Evolutionary conservation across 176 grass and related monocot species (phyloP).

Genomic region (Lolium rigidum): DNA sequence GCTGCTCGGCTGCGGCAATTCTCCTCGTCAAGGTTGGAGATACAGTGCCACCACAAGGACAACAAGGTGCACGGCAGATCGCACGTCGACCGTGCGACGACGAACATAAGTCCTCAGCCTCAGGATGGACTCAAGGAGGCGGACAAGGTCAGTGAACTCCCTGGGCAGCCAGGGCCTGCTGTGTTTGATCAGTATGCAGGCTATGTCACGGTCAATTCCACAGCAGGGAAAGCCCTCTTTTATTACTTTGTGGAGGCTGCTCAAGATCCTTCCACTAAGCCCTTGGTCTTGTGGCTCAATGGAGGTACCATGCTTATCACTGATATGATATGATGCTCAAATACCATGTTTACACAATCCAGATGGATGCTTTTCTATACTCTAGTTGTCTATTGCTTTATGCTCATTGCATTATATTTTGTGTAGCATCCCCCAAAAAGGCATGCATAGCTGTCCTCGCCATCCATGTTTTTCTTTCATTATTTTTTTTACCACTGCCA

Average conservation of each 20-base stretch:
- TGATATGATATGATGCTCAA: constrained; percentile 3
- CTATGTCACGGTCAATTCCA: constrained; percentile 56
- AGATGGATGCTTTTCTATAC: constrained; percentile 12
- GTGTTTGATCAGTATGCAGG: constrained; percentile 66
- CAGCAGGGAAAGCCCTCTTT: constrained; percentile 58
- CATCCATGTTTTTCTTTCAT: not conserved
- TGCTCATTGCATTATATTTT: constrained; percentile 10
- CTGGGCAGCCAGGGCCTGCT: constrained; percentile 50
- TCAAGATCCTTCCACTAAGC: constrained; percentile 44
- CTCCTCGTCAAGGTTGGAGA: constrained; percentile 37
- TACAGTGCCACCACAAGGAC: not conserved
- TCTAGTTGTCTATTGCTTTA: constrained; percentile 8
- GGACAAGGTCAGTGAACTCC: constrained; percentile 59
- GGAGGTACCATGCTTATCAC: constrained; percentile 48
- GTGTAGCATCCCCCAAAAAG: constrained; percentile 21
- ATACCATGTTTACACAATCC: not conserved
- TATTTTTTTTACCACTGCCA: not conserved
- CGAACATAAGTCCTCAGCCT: constrained; percentile 27
- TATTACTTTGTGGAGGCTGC: constrained; percentile 66
- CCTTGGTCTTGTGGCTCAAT: constrained; percentile 74
- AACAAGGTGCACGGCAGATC: not conserved
- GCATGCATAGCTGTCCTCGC: not conserved
- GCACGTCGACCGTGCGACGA: constrained; percentile 2
- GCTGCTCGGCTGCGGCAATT: constrained; percentile 36
- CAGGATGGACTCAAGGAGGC: constrained; percentile 46